Evolutionary conservation across 306 rosid genomes (phyloP), one percentile per base, ranked within the genome.

Genomic region (Sechiopsis laciniata): DNA sequence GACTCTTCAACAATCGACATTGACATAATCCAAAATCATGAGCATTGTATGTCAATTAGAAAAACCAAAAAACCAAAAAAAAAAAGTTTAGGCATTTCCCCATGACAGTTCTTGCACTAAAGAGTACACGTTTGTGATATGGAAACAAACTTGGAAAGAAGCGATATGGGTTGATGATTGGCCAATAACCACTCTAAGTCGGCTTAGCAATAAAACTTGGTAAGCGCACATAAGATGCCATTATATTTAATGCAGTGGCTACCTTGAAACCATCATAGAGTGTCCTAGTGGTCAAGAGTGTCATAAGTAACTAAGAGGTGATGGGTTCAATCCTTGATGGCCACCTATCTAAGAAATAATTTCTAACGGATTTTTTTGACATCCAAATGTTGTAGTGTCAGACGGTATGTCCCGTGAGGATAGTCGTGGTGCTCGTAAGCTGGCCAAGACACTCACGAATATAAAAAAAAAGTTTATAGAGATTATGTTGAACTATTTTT

Each of bases 1-100:
- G 3, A 64, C 26, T 37, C 70, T 64, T 64, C 21, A 51, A 64
- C 1, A 17, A 65, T 40, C 5, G 26, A 9, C 16, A 11, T 7
- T 65, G 71, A 16, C 52, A 40, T 40, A 65, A 65, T 40, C 37
- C 56, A 67, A 67, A 22, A 65, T 65, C 24, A 20, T 65, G 72
- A 13, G 7, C 21, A 17, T 12, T 68, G 54, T 2, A 46, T 6
- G 73, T 19, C 12, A 68, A 14, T 50, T 42, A 11, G 8, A 20
- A 40, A 65, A 65, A 7, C 10, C 22, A 40, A 37, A 37, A 35
- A n/a, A 37, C 1, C 5, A 2, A 66, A 19, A 66, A 8, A 8
- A 50, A 42, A 65, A 66, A 2, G 0, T 17, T 22, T 45, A 19
- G 16, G 1, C 72, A 66, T 10, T 40, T 8, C 10, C 71, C 53